Base-by-base conservation (phyloP, 257 asterid species). In the Jacaranda copaia region DNA sequence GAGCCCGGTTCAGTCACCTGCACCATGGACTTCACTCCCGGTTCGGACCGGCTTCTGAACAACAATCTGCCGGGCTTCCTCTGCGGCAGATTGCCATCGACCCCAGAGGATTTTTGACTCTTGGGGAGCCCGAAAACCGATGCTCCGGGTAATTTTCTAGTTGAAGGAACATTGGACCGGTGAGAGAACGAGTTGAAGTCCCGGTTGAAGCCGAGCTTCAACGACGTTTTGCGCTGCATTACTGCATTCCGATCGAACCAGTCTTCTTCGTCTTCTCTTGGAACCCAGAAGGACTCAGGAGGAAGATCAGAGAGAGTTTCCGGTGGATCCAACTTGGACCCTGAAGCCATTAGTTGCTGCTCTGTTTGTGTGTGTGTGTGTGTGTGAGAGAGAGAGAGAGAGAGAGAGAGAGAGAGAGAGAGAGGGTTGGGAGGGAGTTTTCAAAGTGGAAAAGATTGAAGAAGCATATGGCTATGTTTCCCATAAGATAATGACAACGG, bases 211-310 rank as follows among this genome's bases (percentile, higher is more conserved):
- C 87, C 85, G 38, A 88, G 74, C 18, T 90, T 90, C 69, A 72
- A 70, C 2, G 96, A 90, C 55, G 81, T 72, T 68, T 86, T 88
- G 43, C 93, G 88, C 77, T 90, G 87, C 85, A 88, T 84, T 42
- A 84, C 74, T 12, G 93, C 93, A 66, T 88, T 82, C 45, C 82
- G 83, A 12, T 84, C 77, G 49, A 83, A 77, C 96, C 96, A 90
- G 53, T 87, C 92, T 51, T 63, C 84, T 42, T 90, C 93, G 19
- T 84, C 72, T 68, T 79, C 87, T 64, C 59, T 58, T 1, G 92
- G 74, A 57, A 90, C 79, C 82, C 85, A 84, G 72, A 90, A 88
- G 2, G 96, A 88, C 2, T 90, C 91, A 0, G 96, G 96, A 0
- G 96, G 96, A 8, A 87, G 82, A 78, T 88, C 93, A 38, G 77